Base-by-base conservation (phyloP, 768 basidiomycete genomes). In the Mycena chlorophos region DNA sequence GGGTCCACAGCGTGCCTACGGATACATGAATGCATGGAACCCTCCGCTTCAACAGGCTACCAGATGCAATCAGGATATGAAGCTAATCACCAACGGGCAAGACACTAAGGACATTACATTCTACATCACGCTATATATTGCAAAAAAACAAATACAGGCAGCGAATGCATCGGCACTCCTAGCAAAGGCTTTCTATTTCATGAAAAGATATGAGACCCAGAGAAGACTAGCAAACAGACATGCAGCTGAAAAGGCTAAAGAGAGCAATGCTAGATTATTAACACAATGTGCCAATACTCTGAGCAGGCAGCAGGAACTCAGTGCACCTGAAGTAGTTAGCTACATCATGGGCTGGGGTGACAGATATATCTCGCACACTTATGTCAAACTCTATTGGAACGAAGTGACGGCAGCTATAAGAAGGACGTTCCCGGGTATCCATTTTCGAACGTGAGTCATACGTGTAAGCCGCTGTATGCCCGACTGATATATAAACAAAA, bases 281-380 rank as follows among this genome's bases (percentile, higher is more conserved):
- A 75, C 0, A 26, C 58, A 59, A 0, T 55, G 69, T 5, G 54
- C 65, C 0, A 58, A 73, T 27, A 55, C 61, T 0, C 55, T 76
- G 1, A 75, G 69, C 40, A 25, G 52, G 0, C 58, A 71, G 28
- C 67, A 69, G 23, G 75, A 75, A 23, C 29, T 71, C 0, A 60
- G 66, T 0, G 70, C 51, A 0, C 68, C 65, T 1, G 66, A 71
- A 60, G 70, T 74, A 0, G 59, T 71, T 0, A 63, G 62, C 0
- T 75, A 76, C 37, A 53, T 75, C 0, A 72, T 75, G 73, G 72
- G 69, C 1, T 75, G 71, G 71, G 70, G 68, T 0, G 70, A 77
- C 37, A 37, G 34, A 0, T 69, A 59, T 16, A n/a, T 14, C 0
- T 76, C 69, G 0, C 74, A 77, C 45, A 52, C 53, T 8, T 77